Conservation (phyloP, 257 asterid species). For the Cynanchum wilfordii region DNA sequence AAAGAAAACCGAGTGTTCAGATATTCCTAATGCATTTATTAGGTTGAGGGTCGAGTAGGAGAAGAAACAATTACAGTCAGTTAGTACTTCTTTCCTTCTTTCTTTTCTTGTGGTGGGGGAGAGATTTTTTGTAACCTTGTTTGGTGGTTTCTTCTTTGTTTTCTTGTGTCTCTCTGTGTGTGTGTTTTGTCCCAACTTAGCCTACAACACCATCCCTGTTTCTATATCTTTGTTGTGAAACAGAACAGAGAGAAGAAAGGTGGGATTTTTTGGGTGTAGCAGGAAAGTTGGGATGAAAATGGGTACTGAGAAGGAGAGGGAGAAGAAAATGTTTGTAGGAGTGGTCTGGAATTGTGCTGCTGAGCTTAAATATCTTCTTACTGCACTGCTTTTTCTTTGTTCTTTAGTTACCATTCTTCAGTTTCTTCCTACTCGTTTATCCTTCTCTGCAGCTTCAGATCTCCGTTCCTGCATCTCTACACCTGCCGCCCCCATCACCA, state of each 20-base stretch:
- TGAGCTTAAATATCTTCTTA: constrained; percentile 54
- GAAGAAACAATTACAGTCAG: neutral
- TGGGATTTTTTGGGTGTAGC: constrained; percentile 36
- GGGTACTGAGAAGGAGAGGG: constrained; percentile 30
- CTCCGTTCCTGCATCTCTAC: constrained; percentile 39
- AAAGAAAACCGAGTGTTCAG: neutral
- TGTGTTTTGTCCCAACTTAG: neutral
- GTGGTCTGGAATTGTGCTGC: constrained; percentile 66
- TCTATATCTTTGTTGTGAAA: neutral
- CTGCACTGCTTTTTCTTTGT: constrained; percentile 55
- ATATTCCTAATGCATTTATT: neutral
- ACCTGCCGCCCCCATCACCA: constrained; percentile 15
- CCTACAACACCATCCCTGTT: neutral
- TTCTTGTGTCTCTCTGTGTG: neutral
- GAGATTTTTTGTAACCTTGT: neutral
- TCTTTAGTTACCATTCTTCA: constrained; percentile 59
- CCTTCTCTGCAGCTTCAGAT: constrained; percentile 47
- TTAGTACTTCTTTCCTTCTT: neutral
- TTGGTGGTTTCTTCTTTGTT: neutral
- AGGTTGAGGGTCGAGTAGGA: neutral
- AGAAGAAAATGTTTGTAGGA: constrained; percentile 55
- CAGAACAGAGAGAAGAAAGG: neutral
- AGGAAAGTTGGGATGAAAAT: constrained; percentile 18
- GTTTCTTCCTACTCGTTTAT: constrained; percentile 50
- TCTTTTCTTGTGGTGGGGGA: neutral